Evolutionary conservation across 495 filamentous ascomycete genomes (phyloP).

Genomic region (Tuber microsphaerosporum): DNA sequence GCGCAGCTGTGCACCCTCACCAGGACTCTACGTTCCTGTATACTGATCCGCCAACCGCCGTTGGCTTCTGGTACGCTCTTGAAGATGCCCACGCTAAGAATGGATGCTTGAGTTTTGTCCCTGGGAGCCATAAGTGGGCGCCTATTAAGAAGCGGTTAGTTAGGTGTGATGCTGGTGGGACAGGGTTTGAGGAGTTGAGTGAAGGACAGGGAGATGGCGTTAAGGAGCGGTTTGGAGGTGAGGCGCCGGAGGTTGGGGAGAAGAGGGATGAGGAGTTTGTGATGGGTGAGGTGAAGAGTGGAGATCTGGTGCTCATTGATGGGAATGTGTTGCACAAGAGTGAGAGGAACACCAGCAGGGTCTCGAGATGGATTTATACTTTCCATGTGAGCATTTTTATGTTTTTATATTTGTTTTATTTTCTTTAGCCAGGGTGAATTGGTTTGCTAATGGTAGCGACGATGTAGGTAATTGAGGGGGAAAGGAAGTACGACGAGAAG

Average conservation of each 20-base stretch:
- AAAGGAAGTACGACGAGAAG: slow-evolving; percentile 67
- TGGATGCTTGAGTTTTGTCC: slow-evolving; percentile 77
- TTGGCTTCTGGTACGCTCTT: slow-evolving; percentile 64
- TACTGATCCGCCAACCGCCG: slow-evolving; percentile 79
- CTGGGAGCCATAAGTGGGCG: slow-evolving; percentile 65
- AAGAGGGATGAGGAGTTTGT: slow-evolving; percentile 34
- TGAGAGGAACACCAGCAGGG: slow-evolving; percentile 74
- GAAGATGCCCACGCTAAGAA: slow-evolving; percentile 82
- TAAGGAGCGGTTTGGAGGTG: slow-evolving; percentile 24
- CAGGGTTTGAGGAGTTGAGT: slow-evolving; percentile 52
- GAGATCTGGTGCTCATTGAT: slow-evolving; percentile 86
- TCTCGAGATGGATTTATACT: slow-evolving; percentile 90
- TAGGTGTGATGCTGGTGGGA: slow-evolving; percentile 51
- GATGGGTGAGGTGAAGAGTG: slow-evolving; percentile 43
- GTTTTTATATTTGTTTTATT: neutral
- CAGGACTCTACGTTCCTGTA: slow-evolving; percentile 91
- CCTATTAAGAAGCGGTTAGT: slow-evolving; percentile 67
- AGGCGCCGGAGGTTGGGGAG: slow-evolving; percentile 17
- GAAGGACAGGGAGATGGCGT: slow-evolving; percentile 45
- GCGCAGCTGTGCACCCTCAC: slow-evolving; percentile 76
- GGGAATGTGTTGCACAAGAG: slow-evolving; percentile 96
- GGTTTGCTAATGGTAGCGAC: neutral
- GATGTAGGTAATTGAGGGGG: slow-evolving; percentile 68
- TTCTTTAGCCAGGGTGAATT: neutral
- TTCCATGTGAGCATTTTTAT: slow-evolving; percentile 60